These are phyloP conservation scores for Fennellomyces sp. DNA, from an alignment of 371 early-diverging fungal species.

Conservation along the genomic window DNA sequence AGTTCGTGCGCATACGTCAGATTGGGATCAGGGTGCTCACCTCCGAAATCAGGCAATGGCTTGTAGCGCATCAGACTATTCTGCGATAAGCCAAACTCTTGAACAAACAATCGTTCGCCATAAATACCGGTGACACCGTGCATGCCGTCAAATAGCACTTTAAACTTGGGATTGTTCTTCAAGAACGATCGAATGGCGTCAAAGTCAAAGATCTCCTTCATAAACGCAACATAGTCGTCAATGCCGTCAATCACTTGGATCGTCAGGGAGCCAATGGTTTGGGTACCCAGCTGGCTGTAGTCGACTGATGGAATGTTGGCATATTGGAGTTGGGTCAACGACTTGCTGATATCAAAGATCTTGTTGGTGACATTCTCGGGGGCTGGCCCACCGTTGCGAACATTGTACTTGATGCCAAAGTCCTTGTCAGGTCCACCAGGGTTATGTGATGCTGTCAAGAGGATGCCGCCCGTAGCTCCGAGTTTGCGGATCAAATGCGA, in stretches of 20 bases:
- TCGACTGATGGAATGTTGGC: constrained; percentile 81
- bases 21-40: constrained; percentile 97
- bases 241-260: constrained; percentile 94
- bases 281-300: constrained; percentile 69
- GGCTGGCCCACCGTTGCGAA: constrained; percentile 95
- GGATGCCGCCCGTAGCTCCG: constrained; percentile 91
- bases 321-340: constrained; percentile 66
- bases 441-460: constrained; percentile 97
- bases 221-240: constrained; percentile 84
- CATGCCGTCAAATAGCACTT: constrained; percentile 94
- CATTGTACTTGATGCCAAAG: constrained; percentile 98
- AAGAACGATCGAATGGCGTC: constrained; percentile 80
- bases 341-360: constrained; percentile 82
- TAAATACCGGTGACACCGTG: constrained; percentile 97
- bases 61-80: constrained; percentile 82
- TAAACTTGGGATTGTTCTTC: constrained; percentile 69
- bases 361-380: constrained; percentile 95
- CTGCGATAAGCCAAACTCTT: constrained; percentile 88
- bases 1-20: constrained; percentile 96
- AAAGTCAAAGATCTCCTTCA: constrained; percentile 93
- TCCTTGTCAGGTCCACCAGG: constrained; percentile 97
- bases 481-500: constrained; percentile 91
- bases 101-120: constrained; percentile 81
- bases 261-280: constrained; percentile 56
- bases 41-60: constrained; percentile 91